A percentile compares a stretch with the other conserved stretches of the same genome.
Evolutionary conservation across 805 yeast genomes (phyloP).

Genomic region (Saccharomycopsis fermentans): DNA sequence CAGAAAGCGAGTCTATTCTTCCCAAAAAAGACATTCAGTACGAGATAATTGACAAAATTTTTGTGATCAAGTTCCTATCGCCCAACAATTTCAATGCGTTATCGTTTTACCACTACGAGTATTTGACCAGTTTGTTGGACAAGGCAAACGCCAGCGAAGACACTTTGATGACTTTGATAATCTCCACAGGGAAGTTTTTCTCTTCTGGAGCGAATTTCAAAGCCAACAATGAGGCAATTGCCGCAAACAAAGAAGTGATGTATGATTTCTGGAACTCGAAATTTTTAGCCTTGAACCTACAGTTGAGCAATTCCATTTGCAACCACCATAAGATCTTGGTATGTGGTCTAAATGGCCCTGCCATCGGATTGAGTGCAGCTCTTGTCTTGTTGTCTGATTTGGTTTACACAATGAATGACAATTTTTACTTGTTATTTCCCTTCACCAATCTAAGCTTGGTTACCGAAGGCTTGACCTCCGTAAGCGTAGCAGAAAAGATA

Average conservation of each 20-base stretch:
- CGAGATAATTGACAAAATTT: slow-evolving; percentile 32
- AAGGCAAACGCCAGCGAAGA: slow-evolving; percentile 52
- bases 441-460: slow-evolving; percentile 77
- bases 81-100: slow-evolving; percentile 60
- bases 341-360: slow-evolving; percentile 80
- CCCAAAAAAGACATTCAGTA: slow-evolving; percentile 24
- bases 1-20: neutral
- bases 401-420: slow-evolving; percentile 53
- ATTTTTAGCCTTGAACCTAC: slow-evolving; percentile 64
- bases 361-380: slow-evolving; percentile 67
- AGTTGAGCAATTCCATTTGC: slow-evolving; percentile 55
- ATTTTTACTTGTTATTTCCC: slow-evolving; percentile 57
- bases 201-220: slow-evolving; percentile 69
- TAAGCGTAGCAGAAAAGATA: slow-evolving; percentile 56
- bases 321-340: slow-evolving; percentile 63
- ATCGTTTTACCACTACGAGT: slow-evolving; percentile 51
- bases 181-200: slow-evolving; percentile 64
- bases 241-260: slow-evolving; percentile 22
- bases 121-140: slow-evolving; percentile 48
- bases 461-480: slow-evolving; percentile 69
- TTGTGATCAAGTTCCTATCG: slow-evolving; percentile 55
- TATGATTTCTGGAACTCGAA: slow-evolving; percentile 38
- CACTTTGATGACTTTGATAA: slow-evolving; percentile 55
- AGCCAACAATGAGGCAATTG: slow-evolving; percentile 1
- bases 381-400: slow-evolving; percentile 69